Conservation (phyloP, 805 yeast species). For the Cyberlindnera sargentensis region DNA sequence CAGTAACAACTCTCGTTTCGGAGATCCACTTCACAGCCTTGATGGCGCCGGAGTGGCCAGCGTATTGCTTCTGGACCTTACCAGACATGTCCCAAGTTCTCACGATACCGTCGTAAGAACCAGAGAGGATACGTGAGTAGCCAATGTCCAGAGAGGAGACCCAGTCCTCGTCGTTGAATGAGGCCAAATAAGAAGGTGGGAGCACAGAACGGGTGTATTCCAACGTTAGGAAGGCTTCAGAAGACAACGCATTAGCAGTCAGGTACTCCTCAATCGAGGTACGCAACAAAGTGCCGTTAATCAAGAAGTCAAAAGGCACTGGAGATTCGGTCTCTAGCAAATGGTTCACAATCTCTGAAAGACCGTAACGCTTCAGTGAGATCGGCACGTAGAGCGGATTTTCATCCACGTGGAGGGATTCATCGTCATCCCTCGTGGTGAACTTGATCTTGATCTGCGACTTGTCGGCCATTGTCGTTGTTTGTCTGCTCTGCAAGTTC, state of each 20-base stretch:
- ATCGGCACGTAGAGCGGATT: slow-evolving; percentile 87
- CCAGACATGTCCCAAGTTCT: slow-evolving; percentile 85
- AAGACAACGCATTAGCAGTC: slow-evolving; percentile 66
- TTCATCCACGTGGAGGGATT: slow-evolving; percentile 65
- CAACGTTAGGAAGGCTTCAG: slow-evolving; percentile 69
- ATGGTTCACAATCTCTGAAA: slow-evolving; percentile 94
- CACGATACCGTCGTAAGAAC: slow-evolving; percentile 92
- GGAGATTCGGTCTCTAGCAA: slow-evolving; percentile 54
- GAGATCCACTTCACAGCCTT: slow-evolving; percentile 76
- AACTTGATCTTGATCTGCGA: slow-evolving; percentile 77
- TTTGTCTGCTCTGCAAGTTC: not conserved
- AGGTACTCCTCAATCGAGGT: slow-evolving; percentile 76
- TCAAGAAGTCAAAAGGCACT: slow-evolving; percentile 87
- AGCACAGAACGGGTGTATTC: slow-evolving; percentile 90
- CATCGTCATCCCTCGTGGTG: slow-evolving; percentile 81
- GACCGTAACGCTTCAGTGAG: slow-evolving; percentile 78
- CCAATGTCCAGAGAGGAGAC: slow-evolving; percentile 56
- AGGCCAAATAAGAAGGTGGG: slow-evolving; percentile 89
- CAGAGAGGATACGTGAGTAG: slow-evolving; percentile 59
- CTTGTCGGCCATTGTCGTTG: slow-evolving; percentile 25
- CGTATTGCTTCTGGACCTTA: slow-evolving; percentile 66
- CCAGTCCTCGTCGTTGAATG: slow-evolving; percentile 94
- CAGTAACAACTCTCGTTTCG: slow-evolving; percentile 69
- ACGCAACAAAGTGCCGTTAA: slow-evolving; percentile 77
- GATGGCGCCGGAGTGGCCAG: slow-evolving; percentile 86